Percentiles rank a stretch among this genome's conserved stretches.
These are phyloP conservation scores for Tulasnella sp. DNA, from an alignment of 768 basidiomycete species.

Conservation along the genomic window DNA sequence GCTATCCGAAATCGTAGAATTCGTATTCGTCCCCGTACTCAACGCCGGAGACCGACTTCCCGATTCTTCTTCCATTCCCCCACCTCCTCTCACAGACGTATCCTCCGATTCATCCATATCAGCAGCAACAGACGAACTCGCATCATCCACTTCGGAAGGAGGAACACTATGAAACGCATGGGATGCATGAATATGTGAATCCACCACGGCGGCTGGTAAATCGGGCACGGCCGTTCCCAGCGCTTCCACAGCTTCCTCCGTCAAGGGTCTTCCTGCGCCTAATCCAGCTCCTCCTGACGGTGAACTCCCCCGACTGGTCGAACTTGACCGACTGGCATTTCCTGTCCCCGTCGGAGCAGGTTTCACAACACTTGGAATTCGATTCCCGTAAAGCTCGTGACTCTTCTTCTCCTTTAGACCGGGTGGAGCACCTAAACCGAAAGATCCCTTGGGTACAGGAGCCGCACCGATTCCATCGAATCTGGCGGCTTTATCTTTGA, in stretches of 20 bases:
- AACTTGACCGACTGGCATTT: neutral
- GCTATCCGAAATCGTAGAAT: conserved; percentile 6
- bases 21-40: too few species aligned
- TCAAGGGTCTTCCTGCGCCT: neutral
- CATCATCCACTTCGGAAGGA: conserved; percentile 4
- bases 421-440: conserved; percentile 17
- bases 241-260: conserved; percentile 11
- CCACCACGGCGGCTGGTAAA: neutral
- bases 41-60: too few species aligned
- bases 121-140: conserved; percentile 8
- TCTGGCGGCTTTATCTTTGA: conserved; percentile 14
- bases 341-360: neutral
- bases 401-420: conserved; percentile 9
- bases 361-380: conserved; percentile 13
- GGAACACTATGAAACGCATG: conserved; percentile 10
- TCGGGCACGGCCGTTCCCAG: conserved; percentile 7
- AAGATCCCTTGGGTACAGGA: conserved; percentile 16
- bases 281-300: neutral
- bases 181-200: too few species aligned
- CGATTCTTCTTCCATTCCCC: neutral
- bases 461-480: conserved; percentile 13
- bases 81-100: neutral
- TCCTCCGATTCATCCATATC: conserved; percentile 1
- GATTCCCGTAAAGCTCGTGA: conserved; percentile 18
- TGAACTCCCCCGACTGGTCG: neutral